Evolutionary conservation across 805 yeast species (phyloP), one percentile per base, ranked within the genome.

Genomic region (Cyberlindnera misumaiensis): DNA sequence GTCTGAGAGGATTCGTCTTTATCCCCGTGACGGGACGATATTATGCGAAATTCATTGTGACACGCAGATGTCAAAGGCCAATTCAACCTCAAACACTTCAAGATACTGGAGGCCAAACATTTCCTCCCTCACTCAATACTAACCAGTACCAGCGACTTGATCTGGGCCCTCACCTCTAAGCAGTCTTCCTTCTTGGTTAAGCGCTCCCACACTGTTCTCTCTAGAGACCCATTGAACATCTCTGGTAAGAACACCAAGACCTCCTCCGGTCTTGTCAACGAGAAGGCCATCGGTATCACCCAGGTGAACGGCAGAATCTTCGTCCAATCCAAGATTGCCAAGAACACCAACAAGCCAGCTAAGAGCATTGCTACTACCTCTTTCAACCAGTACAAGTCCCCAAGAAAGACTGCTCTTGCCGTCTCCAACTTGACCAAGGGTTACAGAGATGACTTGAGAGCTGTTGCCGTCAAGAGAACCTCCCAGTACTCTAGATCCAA

Each of bases 81-180:
- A 20, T 20, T 5, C 24, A 20, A 20, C 24, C 24, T 20, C 24
- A 8, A 20, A 20, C 24, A 20, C 8, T 20, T 8, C 24, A 20
- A 20, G 24, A 20, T 20, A 20, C 24, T 8, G 8, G 8, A 20
- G 8, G 8, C 8, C 24, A 20, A 20, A 6, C 24, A 20, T 20
- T 20, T 6, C 24, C 8, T 8, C 24, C 8, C 24, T 20, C 8
- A 20, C 24, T 20, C 2, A 11, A 20, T 20, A 11, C 34, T 32
- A n/a, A 52, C 57, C 48, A 51, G 47, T 11, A 5, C n/a, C 38
- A 60, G 59, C 68, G 77, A 72, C 51, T 64, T 71, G 43, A 57
- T 71, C 64, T 71, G 77, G 77, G 71, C 67, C 51, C 54, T 72
- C 39, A 62, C 73, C 63, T 68, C 72, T 51, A 52, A 60, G 50